phyloP scores from a whole-genome alignment of 148 eudicot genomes.

The Rhododendron ovatum region DNA sequence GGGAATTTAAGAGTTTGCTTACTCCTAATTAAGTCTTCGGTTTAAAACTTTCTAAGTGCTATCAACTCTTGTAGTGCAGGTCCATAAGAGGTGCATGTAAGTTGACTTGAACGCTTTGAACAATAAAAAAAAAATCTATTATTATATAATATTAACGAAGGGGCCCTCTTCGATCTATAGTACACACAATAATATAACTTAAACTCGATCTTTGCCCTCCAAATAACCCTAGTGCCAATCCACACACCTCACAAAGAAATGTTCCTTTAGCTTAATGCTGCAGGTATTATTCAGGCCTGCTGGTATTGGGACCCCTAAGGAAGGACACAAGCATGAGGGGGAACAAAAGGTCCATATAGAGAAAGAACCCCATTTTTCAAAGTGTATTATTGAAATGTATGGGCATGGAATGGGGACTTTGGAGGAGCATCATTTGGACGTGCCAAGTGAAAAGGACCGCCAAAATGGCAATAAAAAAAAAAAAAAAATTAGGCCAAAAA shows the following conservation, averaged over 20 bases:
- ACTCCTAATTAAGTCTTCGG: neutral
- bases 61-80: neutral
- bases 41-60: neutral
- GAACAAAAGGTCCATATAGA: neutral
- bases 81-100: neutral
- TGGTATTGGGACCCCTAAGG: neutral
- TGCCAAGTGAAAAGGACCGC: neutral
- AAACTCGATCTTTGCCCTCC: neutral
- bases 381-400: neutral
- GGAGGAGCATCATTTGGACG: constrained; percentile 1
- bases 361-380: neutral
- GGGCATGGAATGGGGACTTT: neutral
- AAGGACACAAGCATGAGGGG: neutral
- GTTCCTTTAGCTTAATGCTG: neutral
- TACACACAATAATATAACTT: neutral
- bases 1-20: neutral
- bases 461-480: too few relatives aligned
- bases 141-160: neutral
- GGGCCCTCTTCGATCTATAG: neutral
- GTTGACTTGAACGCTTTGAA: neutral
- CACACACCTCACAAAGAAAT: neutral
- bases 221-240: neutral
- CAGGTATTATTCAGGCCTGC: neutral
- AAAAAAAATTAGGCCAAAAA: neutral
- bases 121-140: neutral